Evolutionary conservation across 2,329 filamentous ascomycete genomes (phyloP).

Genomic region (Pyrenophora seminiperda): DNA sequence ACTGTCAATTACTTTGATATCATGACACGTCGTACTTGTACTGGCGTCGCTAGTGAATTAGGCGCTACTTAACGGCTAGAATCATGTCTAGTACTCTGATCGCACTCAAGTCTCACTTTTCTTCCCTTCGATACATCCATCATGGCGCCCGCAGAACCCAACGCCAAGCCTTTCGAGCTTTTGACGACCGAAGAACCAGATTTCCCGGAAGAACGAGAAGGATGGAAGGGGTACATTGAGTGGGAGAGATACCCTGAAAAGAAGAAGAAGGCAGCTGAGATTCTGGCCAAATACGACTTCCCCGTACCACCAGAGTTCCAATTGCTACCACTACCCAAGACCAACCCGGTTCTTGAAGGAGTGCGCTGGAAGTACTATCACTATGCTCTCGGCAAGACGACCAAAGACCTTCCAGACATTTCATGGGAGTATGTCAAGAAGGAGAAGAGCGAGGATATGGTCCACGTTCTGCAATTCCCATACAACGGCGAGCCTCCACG

Average conservation of each 20-base stretch:
- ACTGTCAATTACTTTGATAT: conserved; percentile 11
- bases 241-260: conserved; percentile 65
- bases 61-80: background rate
- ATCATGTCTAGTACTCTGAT: background rate
- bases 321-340: conserved; percentile 48
- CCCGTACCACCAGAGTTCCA: conserved; percentile 55
- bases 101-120: background rate
- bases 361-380: conserved; percentile 55
- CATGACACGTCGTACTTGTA: conserved; percentile 14
- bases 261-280: conserved; percentile 63
- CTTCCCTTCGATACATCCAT: conserved; percentile 2
- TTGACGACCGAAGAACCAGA: conserved; percentile 33
- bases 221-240: conserved; percentile 63
- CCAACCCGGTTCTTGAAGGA: conserved; percentile 53
- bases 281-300: conserved; percentile 60
- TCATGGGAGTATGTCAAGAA: conserved; percentile 54
- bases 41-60: background rate
- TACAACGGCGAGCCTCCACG: conserved; percentile 55
- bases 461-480: conserved; percentile 55
- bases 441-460: conserved; percentile 55
- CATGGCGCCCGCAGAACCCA: conserved; percentile 43
- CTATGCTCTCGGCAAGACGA: conserved; percentile 49
- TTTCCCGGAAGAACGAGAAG: conserved; percentile 53
- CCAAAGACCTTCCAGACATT: conserved; percentile 59
- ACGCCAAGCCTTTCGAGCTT: conserved; percentile 34